phyloP scores from a whole-genome alignment of 257 asterid genomes.

The Solanum peruvianum region DNA sequence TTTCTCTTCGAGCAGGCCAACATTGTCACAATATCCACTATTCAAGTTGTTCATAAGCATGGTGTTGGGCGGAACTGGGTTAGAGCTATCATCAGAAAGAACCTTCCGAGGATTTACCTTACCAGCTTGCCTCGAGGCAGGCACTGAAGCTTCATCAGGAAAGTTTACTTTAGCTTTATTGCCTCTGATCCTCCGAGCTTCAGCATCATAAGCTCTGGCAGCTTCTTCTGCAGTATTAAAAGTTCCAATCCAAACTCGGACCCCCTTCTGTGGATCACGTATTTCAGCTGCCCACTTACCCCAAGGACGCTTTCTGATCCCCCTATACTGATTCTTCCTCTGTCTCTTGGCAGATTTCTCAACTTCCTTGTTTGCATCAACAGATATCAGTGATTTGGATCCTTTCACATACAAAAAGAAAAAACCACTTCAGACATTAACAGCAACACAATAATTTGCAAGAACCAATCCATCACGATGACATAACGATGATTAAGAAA shows the following conservation, averaged over 20 bases:
- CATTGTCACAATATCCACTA: slow-evolving; percentile 16
- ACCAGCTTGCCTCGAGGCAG: slow-evolving; percentile 25
- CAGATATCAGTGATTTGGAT: neutral
- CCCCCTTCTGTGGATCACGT: slow-evolving; percentile 16
- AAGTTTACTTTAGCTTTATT: slow-evolving; percentile 23
- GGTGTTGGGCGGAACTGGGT: neutral
- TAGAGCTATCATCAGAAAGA: slow-evolving; percentile 6
- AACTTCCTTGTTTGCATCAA: slow-evolving; percentile 49
- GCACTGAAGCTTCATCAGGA: slow-evolving; percentile 6
- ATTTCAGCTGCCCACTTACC: slow-evolving; percentile 32
- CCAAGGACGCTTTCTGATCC: slow-evolving; percentile 27
- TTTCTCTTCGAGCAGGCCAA: slow-evolving; percentile 43
- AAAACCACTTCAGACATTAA: neutral
- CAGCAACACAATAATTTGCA: neutral
- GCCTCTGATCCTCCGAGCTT: slow-evolving; percentile 19
- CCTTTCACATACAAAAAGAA: neutral
- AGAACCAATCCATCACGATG: neutral
- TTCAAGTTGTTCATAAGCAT: neutral
- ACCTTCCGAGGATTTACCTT: slow-evolving; percentile 23
- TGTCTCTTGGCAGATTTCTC: slow-evolving; percentile 41
- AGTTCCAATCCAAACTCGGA: slow-evolving; percentile 24
- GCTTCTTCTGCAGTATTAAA: slow-evolving; percentile 89
- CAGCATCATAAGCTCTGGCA: slow-evolving; percentile 22
- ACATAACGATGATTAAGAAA: neutral
- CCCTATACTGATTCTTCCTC: slow-evolving; percentile 19